Evolutionary conservation across 2,329 filamentous ascomycete species (phyloP), one percentile per base, ranked within the genome.

Genomic region (Zymoseptoria brevis): DNA sequence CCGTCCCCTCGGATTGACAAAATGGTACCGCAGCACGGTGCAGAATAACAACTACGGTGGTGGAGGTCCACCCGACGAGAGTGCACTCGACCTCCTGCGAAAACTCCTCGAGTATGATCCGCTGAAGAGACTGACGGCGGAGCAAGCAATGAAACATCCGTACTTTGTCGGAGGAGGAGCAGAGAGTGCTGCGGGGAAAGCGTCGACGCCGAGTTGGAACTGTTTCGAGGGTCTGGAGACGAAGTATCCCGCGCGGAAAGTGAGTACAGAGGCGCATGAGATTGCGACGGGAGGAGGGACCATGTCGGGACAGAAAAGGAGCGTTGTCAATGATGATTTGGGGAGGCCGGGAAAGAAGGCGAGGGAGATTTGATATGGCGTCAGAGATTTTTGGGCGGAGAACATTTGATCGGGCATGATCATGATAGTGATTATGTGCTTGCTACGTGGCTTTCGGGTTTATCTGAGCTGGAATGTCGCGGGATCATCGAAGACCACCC

Each of bases 231-330:
- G 92, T 0, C 81, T 91, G 56, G 90, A 90, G 74, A 85, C 85
- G 63, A 90, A 94, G 69, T 99, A 99, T 73, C 94, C 94, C 0
- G 86, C 91, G 69, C 83, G 94, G 7, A 84, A 93, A 54, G 92
- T 99, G 49, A 96, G 88, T 87, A 95, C 68, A 68, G 94, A 99
- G 69, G 91, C 96, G 72, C 96, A 96, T 68, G 94, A 97, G 74
- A 96, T 97, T 58, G 81, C 90, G n/a, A 92, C 89, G 0, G 87
- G 87, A 50, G 96, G 90, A 73, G 87, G 87, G 50, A 96, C 90
- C 73, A 75, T 96, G 41, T 90, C 93, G 0, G 94, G 93, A 0
- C 96, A 92, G 0, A 97, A 97, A 77, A 80, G 92, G 60, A 93
- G 88, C 64, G 93, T 89, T 0, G 71, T 96, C 49, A 88, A 88